Evolutionary conservation across 176 grass and related monocot species (phyloP).

Genomic region (Rhipidocladum racemiflorum): DNA sequence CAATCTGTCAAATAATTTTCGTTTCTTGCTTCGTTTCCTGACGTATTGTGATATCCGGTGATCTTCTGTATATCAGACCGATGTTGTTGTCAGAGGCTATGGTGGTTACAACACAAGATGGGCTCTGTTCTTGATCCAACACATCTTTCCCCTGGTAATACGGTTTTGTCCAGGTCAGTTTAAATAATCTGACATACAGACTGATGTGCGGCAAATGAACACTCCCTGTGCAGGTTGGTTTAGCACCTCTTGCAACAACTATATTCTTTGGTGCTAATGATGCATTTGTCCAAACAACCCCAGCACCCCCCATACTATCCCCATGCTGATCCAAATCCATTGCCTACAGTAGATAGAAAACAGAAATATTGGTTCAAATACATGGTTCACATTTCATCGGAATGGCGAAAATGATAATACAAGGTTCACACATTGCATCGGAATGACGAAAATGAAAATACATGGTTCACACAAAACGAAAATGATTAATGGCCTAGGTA

Average conservation of each 20-base stretch:
- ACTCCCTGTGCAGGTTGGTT: conserved; percentile 38
- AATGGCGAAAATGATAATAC: too few species aligned
- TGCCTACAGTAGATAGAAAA: too few species aligned
- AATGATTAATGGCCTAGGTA: too few species aligned
- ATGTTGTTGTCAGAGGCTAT: conserved; percentile 77
- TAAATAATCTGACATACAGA: not conserved
- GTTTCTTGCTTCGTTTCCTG: not conserved
- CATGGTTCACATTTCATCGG: too few species aligned
- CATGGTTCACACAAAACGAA: too few species aligned
- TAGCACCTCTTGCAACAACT: conserved; percentile 38
- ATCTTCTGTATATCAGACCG: conserved; percentile 44
- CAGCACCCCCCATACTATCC: too few species aligned
- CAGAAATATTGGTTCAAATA: too few species aligned
- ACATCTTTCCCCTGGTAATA: conserved; percentile 62
- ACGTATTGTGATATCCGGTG: not conserved
- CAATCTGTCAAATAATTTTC: not conserved
- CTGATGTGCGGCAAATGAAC: not conserved
- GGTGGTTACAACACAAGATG: conserved; percentile 92
- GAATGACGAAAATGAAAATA: too few species aligned
- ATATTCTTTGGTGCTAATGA: conserved; percentile 95
- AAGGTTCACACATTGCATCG: too few species aligned
- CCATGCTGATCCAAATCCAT: too few species aligned
- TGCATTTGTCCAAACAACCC: too few species aligned
- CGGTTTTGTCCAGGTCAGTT: not conserved
- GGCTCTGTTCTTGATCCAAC: conserved; percentile 81